A percentile compares a stretch with the other conserved stretches of the same genome.
phyloP scores from a whole-genome alignment of 495 filamentous ascomycete genomes.

The Immersiella caudata region DNA sequence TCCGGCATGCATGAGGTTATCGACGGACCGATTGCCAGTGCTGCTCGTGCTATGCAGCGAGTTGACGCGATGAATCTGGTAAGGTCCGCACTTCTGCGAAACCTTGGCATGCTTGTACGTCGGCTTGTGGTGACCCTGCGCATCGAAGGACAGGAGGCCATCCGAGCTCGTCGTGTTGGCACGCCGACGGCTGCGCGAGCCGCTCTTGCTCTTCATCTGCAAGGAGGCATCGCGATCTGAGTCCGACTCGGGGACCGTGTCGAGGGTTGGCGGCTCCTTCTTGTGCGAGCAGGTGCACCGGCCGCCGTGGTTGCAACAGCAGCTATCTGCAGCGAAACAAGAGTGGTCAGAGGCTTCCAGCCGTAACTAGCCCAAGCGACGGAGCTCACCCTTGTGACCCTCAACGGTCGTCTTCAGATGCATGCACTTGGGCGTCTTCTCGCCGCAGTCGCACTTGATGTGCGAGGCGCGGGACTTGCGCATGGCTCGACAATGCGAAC shows the following conservation, averaged over 20 bases:
- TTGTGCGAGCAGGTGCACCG: constrained; percentile 92
- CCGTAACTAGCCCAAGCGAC: constrained; percentile 31
- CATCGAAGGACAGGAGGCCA: constrained; percentile 76
- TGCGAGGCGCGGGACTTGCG: constrained; percentile 97
- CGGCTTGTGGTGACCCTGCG: constrained; percentile 93
- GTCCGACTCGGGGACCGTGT: constrained; percentile 71
- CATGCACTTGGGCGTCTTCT: constrained; percentile 77
- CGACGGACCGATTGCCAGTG: constrained; percentile 68
- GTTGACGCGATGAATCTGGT: constrained; percentile 75
- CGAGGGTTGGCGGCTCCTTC: constrained; percentile 75
- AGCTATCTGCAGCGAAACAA: constrained; percentile 65
- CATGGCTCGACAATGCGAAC: constrained; percentile 91
- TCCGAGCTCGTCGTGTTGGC: constrained; percentile 87
- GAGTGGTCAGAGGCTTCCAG: constrained; percentile 49
- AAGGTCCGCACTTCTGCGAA: constrained; percentile 83
- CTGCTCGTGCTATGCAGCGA: constrained; percentile 63
- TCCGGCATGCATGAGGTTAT: constrained; percentile 57
- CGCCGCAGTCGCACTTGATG: constrained; percentile 96
- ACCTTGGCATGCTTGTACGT: constrained; percentile 85
- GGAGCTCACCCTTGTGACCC: constrained; percentile 58
- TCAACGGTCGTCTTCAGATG: constrained; percentile 58
- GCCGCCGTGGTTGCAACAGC: constrained; percentile 88
- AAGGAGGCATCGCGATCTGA: constrained; percentile 51
- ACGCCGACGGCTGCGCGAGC: constrained; percentile 61
- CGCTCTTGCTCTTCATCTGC: constrained; percentile 51